These are phyloP conservation scores for Leccinellum rugosiceps DNA, from an alignment of 768 basidiomycete genomes.

Conservation along the genomic window DNA sequence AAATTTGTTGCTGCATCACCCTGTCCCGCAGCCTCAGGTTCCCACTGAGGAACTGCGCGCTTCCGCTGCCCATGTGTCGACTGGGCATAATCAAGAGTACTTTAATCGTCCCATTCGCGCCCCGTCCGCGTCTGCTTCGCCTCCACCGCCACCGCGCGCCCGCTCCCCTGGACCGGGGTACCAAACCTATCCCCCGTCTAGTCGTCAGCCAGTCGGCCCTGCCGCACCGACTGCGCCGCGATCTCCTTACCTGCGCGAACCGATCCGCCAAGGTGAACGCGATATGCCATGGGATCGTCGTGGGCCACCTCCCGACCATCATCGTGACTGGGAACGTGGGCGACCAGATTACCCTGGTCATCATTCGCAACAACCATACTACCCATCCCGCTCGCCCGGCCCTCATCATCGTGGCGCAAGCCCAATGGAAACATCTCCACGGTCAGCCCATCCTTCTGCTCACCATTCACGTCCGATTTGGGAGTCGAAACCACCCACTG, in stretches of 20 bases:
- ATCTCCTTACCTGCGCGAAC: constrained; percentile 57
- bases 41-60: constrained; percentile 51
- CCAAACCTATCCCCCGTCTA: constrained; percentile 44
- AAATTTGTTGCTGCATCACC: constrained; percentile 63
- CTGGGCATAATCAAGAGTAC: constrained; percentile 52
- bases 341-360: constrained; percentile 36
- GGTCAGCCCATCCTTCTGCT: constrained; percentile 43
- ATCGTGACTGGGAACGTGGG: constrained; percentile 54
- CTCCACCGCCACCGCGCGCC: constrained; percentile 45
- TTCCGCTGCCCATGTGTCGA: constrained; percentile 33
- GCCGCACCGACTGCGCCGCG: constrained; percentile 55
- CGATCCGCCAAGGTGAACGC: constrained; percentile 43
- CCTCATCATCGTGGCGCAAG: constrained; percentile 41
- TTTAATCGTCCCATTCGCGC: constrained; percentile 51
- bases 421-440: constrained; percentile 62
- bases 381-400: constrained; percentile 35
- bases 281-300: constrained; percentile 64
- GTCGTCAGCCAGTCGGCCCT: constrained; percentile 49
- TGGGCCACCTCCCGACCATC: constrained; percentile 40
- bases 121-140: constrained; percentile 59
- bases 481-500: constrained; percentile 54
- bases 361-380: constrained; percentile 31
- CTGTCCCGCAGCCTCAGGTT: constrained; percentile 56
- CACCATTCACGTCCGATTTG: constrained; percentile 45
- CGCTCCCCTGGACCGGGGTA: constrained; percentile 52